Evolutionary conservation across 495 filamentous ascomycete genomes (phyloP).

Genomic region (Tuber umbilicatum): DNA sequence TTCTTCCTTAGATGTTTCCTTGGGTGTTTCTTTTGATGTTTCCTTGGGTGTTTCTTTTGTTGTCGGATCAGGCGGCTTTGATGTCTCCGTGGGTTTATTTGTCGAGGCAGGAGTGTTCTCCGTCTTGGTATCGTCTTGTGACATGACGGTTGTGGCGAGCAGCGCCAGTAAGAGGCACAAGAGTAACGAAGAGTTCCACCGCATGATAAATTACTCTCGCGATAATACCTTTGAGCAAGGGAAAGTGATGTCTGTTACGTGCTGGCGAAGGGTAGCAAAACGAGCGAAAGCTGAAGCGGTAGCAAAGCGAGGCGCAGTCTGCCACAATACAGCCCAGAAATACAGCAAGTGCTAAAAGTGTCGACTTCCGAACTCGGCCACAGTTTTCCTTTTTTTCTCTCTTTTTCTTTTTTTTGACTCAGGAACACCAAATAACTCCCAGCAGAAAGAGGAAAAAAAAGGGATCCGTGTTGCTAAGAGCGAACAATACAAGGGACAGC

Average conservation of each 20-base stretch:
- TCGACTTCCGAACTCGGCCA: not conserved
- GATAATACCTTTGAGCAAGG: not conserved
- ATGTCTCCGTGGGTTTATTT: conserved; percentile 38
- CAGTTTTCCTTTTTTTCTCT: not conserved
- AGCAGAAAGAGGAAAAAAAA: not conserved
- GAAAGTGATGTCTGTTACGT: not conserved
- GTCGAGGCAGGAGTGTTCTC: conserved; percentile 17
- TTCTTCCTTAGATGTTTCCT: conserved; percentile 10
- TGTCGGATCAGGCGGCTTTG: conserved; percentile 20
- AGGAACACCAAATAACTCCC: not conserved
- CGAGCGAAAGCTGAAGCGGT: not conserved
- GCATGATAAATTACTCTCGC: conserved; percentile 15
- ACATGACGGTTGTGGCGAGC: conserved; percentile 41
- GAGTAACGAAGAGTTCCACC: conserved; percentile 30
- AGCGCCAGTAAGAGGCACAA: conserved; percentile 39
- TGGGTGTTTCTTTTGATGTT: conserved; percentile 16
- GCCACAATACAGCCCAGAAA: not conserved
- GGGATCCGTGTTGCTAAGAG: not conserved
- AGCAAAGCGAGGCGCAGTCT: conserved; percentile 18
- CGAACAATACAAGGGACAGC: not conserved
- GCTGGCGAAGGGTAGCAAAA: not conserved
- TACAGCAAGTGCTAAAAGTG: not conserved
- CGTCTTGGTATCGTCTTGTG: conserved; percentile 39
- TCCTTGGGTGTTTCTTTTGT: conserved; percentile 16
- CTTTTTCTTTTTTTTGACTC: not conserved